Base-by-base conservation (phyloP, 108 stramenopile genomes). In the Thalassiosira profunda region DNA sequence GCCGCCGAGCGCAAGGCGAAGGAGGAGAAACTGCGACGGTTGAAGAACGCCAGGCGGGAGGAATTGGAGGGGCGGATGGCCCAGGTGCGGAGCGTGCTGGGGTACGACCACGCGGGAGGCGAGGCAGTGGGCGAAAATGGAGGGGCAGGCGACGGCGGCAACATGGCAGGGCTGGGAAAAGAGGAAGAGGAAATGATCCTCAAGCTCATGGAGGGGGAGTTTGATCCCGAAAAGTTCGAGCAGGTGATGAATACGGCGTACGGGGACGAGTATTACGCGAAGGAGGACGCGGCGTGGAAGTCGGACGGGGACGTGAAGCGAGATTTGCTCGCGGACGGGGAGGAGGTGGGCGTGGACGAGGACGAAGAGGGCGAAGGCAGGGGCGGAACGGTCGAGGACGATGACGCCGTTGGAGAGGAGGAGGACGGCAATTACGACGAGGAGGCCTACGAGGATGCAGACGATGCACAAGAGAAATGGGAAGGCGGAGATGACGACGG, bases 1-100 rank as follows among this genome's bases (percentile, higher is more conserved):
- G 96, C 82, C 17, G 94, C 88, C 15, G 98, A 98, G 53, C 87
- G 96, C 42, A 92, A 83, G 63, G 88, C 86, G 24, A 97, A 97
- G 79, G 97, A 99, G 76, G 97, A 92, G 66, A 91, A 97, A 55
- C 70, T 98, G 25, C 77, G 89, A n/a, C 84, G 97, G 12, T 66
- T 99, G 38, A 98, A 98, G 74, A 98, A 98, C 85, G 91, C 97
- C 6, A 97, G 95, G 71, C 81, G 92, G 55, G 82, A 96, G 48
- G 98, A 98, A 80, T 65, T 98, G 43, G 73, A 89, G 52, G 72
- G 76, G 48, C 86, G 94, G 56, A 69, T 98, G 48, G 67, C 82
- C 28, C 84, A 95, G 58, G 84, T 98, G 54, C 89, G 93, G 54
- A 65, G 79, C 54, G 91, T 95, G 5, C 56, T 92, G 31, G 93